Base-by-base conservation (phyloP, 2,329 filamentous ascomycete genomes). In the Xylaria sp. region DNA sequence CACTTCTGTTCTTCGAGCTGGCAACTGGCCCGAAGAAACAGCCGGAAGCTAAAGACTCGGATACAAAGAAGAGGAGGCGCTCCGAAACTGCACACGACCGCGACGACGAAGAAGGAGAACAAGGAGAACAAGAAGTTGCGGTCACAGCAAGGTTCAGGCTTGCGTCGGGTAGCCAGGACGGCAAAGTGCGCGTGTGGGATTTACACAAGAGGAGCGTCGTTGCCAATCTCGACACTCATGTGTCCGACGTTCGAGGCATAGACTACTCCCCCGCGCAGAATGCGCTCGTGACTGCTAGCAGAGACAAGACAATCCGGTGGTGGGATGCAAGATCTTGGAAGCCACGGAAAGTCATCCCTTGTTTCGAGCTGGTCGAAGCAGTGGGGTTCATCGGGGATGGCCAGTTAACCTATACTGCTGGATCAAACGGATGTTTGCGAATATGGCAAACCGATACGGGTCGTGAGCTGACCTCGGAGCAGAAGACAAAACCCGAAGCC, bases 241-340 rank as follows among this genome's bases (percentile, higher is more conserved):
- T 97, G 25, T 98, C 96, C 10, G 93, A 98, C 73, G 93, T 99
- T n/a, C 91, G 94, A 74, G 90, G 90, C 62, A 80, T 99, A 59
- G 92, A 96, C 75, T 99, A 92, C 79, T 96, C 92, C 5, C 80
- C 89, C 0, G 83, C 90, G 64, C 89, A 94, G 76, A 90, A 95
- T 76, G 84, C 90, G 5, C 83, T 99, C 37, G 86, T 99, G 1
- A 96, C 94, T 5, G 94, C 90, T 23, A 92, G 94, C 78, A 89
- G 96, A 82, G 96, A 99, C 82, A 97, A 97, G 83, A 98, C 96
- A 0, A 88, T 96, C 64, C 96, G 96, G 71, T 87, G 97, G 80
- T 99, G 96, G 95, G 92, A 97, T 81, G 87, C 92, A 23, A 88
- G 84, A 72, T 94, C 90, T 25, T 99, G 96, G 94, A 95, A 94